Conservation (phyloP, 2,329 filamentous ascomycete species). For the Chlorencoelia australis region DNA sequence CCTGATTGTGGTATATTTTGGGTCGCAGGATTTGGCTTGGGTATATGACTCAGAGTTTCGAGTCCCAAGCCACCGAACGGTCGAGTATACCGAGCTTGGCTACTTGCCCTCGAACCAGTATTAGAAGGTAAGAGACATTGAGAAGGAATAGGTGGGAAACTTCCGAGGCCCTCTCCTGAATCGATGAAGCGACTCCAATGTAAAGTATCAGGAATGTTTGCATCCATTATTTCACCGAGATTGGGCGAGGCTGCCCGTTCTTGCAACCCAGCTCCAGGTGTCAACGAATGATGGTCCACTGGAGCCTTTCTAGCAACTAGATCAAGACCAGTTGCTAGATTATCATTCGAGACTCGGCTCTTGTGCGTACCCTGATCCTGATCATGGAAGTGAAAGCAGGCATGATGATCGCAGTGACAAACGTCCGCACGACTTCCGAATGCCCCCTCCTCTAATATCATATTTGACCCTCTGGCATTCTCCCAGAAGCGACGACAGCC, state of each 20-base stretch:
- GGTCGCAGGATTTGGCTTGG: constrained; percentile 9
- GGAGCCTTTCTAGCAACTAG: constrained; percentile 2
- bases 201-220: constrained; percentile 19
- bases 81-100: constrained; percentile 17
- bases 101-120: constrained; percentile 21
- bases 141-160: constrained; percentile 27
- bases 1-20: constrained; percentile 1
- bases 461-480: constrained; percentile 23
- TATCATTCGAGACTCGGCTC: constrained; percentile 7
- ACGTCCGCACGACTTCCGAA: constrained; percentile 13
- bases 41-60: constrained; percentile 19
- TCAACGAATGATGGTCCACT: constrained; percentile 5
- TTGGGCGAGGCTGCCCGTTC: constrained; percentile 2
- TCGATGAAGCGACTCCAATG: constrained; percentile 20
- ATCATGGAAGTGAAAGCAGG: constrained; percentile 39
- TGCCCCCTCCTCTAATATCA: constrained; percentile 2
- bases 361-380: constrained; percentile 4
- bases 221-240: constrained; percentile 4
- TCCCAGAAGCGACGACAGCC: constrained; percentile 44
- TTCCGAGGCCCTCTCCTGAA: constrained; percentile 15
- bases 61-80: constrained; percentile 23
- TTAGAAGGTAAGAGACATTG: constrained; percentile 28
- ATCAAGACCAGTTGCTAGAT: constrained; percentile 6
- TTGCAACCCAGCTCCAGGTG: constrained; percentile 1
- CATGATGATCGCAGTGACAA: constrained; percentile 47